Percentiles rank a stretch among this genome's conserved stretches.
phyloP scores from a whole-genome alignment of 2,329 filamentous ascomycete genomes.

The Fusarium heterosporum region DNA sequence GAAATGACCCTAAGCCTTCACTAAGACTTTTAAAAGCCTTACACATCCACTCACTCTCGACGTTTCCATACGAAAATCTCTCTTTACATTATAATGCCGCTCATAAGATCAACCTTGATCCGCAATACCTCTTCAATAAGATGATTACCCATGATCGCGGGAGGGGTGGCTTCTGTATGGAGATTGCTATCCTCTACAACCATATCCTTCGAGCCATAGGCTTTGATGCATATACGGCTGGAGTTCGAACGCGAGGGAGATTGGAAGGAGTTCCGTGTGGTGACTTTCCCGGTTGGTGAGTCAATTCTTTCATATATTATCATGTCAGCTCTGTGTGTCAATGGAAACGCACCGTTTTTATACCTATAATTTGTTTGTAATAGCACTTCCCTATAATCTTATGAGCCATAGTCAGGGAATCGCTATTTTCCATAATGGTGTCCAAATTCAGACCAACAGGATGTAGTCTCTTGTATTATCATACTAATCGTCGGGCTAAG shows the following conservation, averaged over 20 bases:
- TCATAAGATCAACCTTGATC: slow-evolving; percentile 57
- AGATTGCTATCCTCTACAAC: slow-evolving; percentile 67
- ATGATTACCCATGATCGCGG: slow-evolving; percentile 55
- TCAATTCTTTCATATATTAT: not conserved
- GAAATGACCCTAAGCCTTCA: slow-evolving; percentile 12
- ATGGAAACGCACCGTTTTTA: too few relatives aligned
- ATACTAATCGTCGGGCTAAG: slow-evolving; percentile 10
- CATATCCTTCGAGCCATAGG: slow-evolving; percentile 63
- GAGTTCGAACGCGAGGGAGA: slow-evolving; percentile 61
- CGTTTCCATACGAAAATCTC: slow-evolving; percentile 68
- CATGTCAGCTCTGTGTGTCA: too few relatives aligned
- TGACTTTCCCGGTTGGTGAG: slow-evolving; percentile 61
- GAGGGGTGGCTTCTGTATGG: slow-evolving; percentile 71
- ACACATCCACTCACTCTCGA: slow-evolving; percentile 41
- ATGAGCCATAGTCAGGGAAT: too few relatives aligned
- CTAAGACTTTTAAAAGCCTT: slow-evolving; percentile 32
- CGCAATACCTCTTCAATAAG: slow-evolving; percentile 61
- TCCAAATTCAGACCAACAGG: too few relatives aligned
- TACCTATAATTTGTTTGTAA: too few relatives aligned
- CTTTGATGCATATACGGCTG: slow-evolving; percentile 66
- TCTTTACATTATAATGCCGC: slow-evolving; percentile 62
- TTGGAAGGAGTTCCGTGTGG: slow-evolving; percentile 54
- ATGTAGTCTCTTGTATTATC: too few relatives aligned
- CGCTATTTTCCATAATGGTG: too few relatives aligned
- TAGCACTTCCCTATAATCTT: too few relatives aligned